These are phyloP conservation scores for Neurospora sp. DNA, from an alignment of 2,329 filamentous ascomycete species.

Conservation along the genomic window DNA sequence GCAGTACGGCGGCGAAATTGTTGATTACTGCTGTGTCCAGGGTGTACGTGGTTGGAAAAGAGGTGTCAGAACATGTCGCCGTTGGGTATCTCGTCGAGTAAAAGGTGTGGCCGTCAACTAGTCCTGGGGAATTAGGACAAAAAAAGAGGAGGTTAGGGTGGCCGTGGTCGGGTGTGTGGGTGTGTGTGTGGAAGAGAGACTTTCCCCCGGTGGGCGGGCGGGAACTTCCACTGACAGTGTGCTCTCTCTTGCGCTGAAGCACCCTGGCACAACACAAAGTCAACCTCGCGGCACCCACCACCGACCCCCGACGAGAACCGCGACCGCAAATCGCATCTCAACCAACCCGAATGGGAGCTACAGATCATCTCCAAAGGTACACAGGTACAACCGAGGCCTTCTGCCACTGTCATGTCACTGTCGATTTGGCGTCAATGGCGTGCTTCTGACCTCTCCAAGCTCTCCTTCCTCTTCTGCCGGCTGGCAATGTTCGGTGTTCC, in stretches of 20 bases:
- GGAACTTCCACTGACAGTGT: neutral
- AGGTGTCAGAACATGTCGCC: neutral
- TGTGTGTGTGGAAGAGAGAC: neutral
- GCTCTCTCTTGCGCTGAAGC: neutral
- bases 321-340: neutral
- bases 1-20: neutral
- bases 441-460: neutral
- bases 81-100: neutral
- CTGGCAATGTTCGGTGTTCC: neutral
- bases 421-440: neutral
- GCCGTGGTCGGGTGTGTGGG: neutral
- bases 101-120: neutral
- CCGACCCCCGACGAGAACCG: neutral
- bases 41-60: neutral
- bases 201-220: neutral
- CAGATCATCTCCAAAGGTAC: neutral
- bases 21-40: neutral
- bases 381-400: neutral
- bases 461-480: constrained; percentile 5
- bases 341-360: neutral
- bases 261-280: neutral
- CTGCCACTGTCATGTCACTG: neutral
- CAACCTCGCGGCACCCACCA: neutral
- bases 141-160: neutral
- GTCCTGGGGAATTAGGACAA: neutral